Evolutionary conservation across 257 asterid species (phyloP).

Genomic region (Sherardia arvensis): DNA sequence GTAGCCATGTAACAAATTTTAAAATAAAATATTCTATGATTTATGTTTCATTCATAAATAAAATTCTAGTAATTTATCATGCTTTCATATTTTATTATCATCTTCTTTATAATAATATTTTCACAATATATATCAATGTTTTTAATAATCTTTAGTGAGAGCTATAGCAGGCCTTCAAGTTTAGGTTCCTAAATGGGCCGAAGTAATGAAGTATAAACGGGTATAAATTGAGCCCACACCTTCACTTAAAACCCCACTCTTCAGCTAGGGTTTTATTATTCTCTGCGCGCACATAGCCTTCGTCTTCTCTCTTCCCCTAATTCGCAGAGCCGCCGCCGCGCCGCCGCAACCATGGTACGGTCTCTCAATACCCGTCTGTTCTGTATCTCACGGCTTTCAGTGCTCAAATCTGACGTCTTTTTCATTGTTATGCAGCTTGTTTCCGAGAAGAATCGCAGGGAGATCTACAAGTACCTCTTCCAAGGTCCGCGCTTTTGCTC

Average conservation of each 20-base stretch:
- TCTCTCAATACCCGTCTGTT: neutral
- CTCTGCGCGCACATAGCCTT: neutral
- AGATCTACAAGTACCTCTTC: constrained; percentile 90
- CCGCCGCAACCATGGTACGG: neutral
- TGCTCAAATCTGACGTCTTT: neutral
- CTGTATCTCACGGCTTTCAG: neutral
- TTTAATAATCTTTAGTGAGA: too few relatives aligned
- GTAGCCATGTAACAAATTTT: too few relatives aligned
- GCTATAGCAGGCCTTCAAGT: too few relatives aligned
- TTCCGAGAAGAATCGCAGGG: constrained; percentile 82
- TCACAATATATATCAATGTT: too few relatives aligned
- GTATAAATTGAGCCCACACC: neutral
- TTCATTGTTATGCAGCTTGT: constrained; percentile 36
- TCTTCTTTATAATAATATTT: too few relatives aligned
- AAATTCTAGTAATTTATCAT: too few relatives aligned
- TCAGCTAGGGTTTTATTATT: neutral
- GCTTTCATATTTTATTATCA: too few relatives aligned
- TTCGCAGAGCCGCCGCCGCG: neutral
- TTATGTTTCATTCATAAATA: too few relatives aligned
- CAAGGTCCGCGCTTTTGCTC: constrained; percentile 37
- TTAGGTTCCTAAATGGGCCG: neutral
- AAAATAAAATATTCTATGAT: too few relatives aligned
- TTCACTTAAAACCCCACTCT: neutral
- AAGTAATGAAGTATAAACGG: neutral
- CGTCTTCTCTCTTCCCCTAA: neutral